These are phyloP conservation scores for Incumbomyces delicatus DNA, from an alignment of 2,329 filamentous ascomycete species.

Conservation along the genomic window DNA sequence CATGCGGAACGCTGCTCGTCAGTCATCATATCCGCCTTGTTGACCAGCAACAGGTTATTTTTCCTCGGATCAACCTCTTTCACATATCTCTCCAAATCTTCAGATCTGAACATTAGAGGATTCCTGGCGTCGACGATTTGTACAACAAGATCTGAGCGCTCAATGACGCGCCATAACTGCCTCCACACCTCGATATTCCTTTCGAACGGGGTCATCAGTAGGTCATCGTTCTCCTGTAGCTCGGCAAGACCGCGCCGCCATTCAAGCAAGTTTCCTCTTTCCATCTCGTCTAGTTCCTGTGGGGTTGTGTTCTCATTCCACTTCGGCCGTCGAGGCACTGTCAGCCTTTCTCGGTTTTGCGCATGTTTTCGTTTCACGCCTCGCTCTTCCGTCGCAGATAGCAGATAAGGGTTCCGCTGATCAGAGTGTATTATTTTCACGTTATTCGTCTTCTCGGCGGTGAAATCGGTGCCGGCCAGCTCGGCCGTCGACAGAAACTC, in stretches of 20 bases:
- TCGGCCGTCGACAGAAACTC: constrained; percentile 95
- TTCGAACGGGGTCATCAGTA: constrained; percentile 97
- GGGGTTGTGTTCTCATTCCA: constrained; percentile 84
- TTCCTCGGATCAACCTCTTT: constrained; percentile 84
- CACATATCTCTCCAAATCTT: constrained; percentile 87
- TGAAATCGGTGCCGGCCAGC: constrained; percentile 96
- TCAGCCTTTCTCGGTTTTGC: constrained; percentile 66
- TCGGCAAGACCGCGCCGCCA: constrained; percentile 90
- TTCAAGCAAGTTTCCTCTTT: constrained; percentile 70
- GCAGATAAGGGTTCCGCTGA: constrained; percentile 87
- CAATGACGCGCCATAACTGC: constrained; percentile 95
- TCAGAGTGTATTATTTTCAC: constrained; percentile 97
- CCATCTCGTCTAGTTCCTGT: constrained; percentile 65
- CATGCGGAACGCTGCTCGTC: constrained; percentile 68
- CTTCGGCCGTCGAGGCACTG: constrained; percentile 76
- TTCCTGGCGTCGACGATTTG: constrained; percentile 98
- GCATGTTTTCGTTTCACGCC: constrained; percentile 70
- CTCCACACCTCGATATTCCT: constrained; percentile 96
- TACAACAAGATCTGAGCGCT: constrained; percentile 87
- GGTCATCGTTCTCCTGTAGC: constrained; percentile 82
- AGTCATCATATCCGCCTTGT: constrained; percentile 99
- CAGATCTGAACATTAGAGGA: constrained; percentile 84
- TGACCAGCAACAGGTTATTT: constrained; percentile 84
- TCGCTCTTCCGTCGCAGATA: constrained; percentile 76
- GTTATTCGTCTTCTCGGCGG: constrained; percentile 96